phyloP scores from a whole-genome alignment of 768 basidiomycete species.

The Candolleomyces eurysporus region DNA sequence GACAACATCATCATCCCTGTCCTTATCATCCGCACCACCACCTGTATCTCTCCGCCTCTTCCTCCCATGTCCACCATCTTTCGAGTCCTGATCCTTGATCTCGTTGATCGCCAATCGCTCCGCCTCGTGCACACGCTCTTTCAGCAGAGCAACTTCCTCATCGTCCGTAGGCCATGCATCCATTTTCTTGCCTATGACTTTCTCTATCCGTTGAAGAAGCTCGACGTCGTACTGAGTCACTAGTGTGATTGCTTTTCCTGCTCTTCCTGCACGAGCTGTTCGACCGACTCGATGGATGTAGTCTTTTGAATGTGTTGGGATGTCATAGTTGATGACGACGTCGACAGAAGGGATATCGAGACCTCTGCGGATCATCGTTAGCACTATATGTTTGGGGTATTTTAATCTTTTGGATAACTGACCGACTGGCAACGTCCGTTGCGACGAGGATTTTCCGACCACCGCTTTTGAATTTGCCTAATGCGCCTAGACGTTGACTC shows the following conservation, averaged over 20 bases:
- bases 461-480: conserved; percentile 94
- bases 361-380: conserved; percentile 50
- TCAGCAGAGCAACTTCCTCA: conserved; percentile 83
- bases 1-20: conserved; percentile 89
- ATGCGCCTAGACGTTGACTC: conserved; percentile 87
- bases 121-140: conserved; percentile 89
- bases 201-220: conserved; percentile 91
- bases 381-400: background rate
- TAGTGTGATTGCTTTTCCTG: conserved; percentile 95
- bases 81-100: conserved; percentile 65
- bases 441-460: conserved; percentile 90
- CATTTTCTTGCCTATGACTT: conserved; percentile 90
- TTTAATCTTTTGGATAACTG: conserved; percentile 21
- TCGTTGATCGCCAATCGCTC: conserved; percentile 69
- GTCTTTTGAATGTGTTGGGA: conserved; percentile 97
- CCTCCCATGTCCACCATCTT: conserved; percentile 43
- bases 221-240: conserved; percentile 99
- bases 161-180: conserved; percentile 82
- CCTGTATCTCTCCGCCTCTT: conserved; percentile 45
- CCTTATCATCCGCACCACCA: conserved; percentile 66
- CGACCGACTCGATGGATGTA: conserved; percentile 98
- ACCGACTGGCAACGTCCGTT: conserved; percentile 95
- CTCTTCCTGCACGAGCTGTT: conserved; percentile 95
- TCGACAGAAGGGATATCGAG: conserved; percentile 96
- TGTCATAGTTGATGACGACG: conserved; percentile 96